Evolutionary conservation across 2,329 filamentous ascomycete species (phyloP), one percentile per base, ranked within the genome.

Genomic region (Aureobasidium sp.): DNA sequence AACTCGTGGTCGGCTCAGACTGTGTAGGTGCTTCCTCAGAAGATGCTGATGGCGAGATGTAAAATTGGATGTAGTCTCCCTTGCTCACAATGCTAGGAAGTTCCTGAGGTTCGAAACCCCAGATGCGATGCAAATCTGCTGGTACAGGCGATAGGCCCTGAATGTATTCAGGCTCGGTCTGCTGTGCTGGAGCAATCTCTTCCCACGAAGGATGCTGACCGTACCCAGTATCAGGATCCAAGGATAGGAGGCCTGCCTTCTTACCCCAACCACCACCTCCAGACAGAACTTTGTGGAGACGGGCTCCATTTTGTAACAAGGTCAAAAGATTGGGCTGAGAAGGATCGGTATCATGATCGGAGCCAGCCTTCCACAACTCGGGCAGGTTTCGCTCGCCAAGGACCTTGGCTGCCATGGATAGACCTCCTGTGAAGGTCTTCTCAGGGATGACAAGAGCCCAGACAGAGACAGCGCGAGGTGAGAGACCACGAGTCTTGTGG

Each of bases 231-330:
- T 90, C 82, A 3, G 90, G 89, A 69, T 94, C 90, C 4, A 95
- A 79, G 6, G 90, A 90, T 3, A 95, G 76, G 0, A 95, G 77
- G 0, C 90, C 90, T 68, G 88, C 85, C 72, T 93, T 94, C 62
- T 83, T 79, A 17, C 90, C 90, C 90, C 90, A 95, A 24, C 90
- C 90, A 46, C 90, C 90, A 50, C 90, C 90, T 5, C 90, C 90
- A 69, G 89, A 92, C 65, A 92, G 83, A 81, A 78, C 74, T 59
- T 75, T 75, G 66, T 77, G 75, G n/a, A 82, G 69, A 50, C 75
- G 73, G 24, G 72, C 75, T 29, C 76, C 75, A 59, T 65, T 26
- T 32, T 52, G 29, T 24, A 64, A 32, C 10, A 62, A 36, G 5
- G 57, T 27, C 27, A 63, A 39, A 5, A 56, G 29, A 13, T 47